phyloP scores from a whole-genome alignment of 768 basidiomycete genomes.

The Trametes cubensis region DNA sequence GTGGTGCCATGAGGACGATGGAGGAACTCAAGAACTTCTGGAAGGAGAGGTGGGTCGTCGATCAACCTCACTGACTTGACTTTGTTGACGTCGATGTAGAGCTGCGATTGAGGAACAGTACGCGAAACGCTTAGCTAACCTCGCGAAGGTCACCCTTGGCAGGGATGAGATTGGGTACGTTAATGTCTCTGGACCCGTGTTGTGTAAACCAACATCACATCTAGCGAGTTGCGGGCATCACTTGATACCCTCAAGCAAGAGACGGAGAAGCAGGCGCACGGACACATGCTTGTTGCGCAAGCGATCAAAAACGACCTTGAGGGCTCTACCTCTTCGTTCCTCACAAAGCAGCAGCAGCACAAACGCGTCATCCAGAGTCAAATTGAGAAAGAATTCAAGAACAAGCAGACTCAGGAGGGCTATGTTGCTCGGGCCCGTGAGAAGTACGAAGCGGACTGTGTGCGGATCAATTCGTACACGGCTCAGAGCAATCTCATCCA shows the following conservation, averaged over 20 bases:
- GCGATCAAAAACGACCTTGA: conserved; percentile 81
- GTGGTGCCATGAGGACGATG: conserved; percentile 81
- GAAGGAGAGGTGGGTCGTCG: conserved; percentile 83
- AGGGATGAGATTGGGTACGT: conserved; percentile 93
- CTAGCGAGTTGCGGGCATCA: conserved; percentile 78
- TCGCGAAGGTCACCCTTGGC: conserved; percentile 77
- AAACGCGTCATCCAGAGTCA: conserved; percentile 71
- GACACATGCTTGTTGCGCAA: conserved; percentile 72
- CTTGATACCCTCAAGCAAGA: conserved; percentile 81
- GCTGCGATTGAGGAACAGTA: conserved; percentile 94
- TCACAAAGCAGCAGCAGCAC: conserved; percentile 65
- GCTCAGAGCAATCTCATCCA: conserved; percentile 90
- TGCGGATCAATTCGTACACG: conserved; percentile 91
- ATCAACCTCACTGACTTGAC: not conserved
- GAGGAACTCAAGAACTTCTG: conserved; percentile 88
- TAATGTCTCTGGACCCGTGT: not conserved
- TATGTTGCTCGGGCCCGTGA: conserved; percentile 89
- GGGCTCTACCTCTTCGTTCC: conserved; percentile 58
- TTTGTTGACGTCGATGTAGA: conserved; percentile 43
- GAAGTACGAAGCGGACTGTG: conserved; percentile 91
- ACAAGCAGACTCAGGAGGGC: conserved; percentile 82
- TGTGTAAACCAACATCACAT: not conserved
- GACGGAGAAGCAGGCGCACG: conserved; percentile 79
- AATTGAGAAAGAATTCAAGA: conserved; percentile 91
- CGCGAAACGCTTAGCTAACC: conserved; percentile 77